phyloP scores from a whole-genome alignment of 345 rosid genomes.

The Rhodamnia rubescens region DNA sequence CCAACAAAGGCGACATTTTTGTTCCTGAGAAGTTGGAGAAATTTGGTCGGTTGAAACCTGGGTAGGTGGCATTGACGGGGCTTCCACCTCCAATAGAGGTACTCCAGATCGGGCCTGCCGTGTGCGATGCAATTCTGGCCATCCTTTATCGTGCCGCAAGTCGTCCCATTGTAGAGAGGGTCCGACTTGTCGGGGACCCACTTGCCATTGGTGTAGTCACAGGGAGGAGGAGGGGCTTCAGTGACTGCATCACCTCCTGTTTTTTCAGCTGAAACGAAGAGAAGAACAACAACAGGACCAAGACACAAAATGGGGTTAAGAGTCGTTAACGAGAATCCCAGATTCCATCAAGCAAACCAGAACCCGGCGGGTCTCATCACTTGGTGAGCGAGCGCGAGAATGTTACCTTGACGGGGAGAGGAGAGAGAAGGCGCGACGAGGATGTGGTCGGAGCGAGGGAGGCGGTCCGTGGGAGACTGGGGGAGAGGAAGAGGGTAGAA shows the following conservation, averaged over 20 bases:
- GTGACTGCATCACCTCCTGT: background rate
- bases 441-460: conserved; percentile 1
- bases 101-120: conserved; percentile 76
- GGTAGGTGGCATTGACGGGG: conserved; percentile 68
- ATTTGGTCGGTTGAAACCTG: conserved; percentile 63
- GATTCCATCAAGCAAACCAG: background rate
- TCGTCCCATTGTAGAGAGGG: conserved; percentile 68
- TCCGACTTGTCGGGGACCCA: conserved; percentile 68
- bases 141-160: conserved; percentile 72
- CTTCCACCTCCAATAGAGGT: conserved; percentile 89
- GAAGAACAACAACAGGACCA: background rate
- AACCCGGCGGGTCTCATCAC: background rate
- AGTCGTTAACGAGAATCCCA: background rate
- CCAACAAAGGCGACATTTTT: conserved; percentile 84
- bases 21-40: conserved; percentile 46
- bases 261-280: background rate
- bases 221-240: conserved; percentile 10
- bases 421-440: conserved; percentile 8
- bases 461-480: conserved; percentile 6
- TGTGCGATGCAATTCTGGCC: conserved; percentile 79
- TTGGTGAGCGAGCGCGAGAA: background rate
- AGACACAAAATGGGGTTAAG: background rate
- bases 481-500: conserved; percentile 23
- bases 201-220: conserved; percentile 63
- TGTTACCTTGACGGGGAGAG: background rate